These are phyloP conservation scores for Irpex sp. DNA, from an alignment of 1,284 basidiomycete species.

Conservation along the genomic window DNA sequence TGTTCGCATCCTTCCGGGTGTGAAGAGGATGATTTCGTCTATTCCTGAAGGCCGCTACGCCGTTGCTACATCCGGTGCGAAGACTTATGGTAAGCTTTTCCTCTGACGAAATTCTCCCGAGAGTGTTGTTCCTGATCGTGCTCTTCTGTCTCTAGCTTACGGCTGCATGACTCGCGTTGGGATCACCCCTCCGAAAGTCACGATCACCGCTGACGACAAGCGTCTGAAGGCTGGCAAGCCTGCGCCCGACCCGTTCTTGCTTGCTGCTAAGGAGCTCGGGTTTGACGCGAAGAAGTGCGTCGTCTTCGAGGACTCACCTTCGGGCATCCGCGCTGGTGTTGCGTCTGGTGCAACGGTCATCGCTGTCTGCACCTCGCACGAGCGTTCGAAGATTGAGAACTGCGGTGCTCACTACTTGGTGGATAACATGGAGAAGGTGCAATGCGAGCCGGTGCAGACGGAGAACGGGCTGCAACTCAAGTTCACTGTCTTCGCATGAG, in stretches of 20 bases:
- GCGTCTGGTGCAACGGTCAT: slow-evolving; percentile 74
- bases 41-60: slow-evolving; percentile 68
- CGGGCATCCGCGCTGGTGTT: slow-evolving; percentile 70
- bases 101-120: not conserved
- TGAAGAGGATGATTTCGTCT: slow-evolving; percentile 63
- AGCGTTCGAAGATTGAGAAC: slow-evolving; percentile 50
- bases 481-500: slow-evolving; percentile 30
- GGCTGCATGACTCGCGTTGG: slow-evolving; percentile 73
- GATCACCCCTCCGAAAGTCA: slow-evolving; percentile 68
- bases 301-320: slow-evolving; percentile 76
- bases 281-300: slow-evolving; percentile 56
- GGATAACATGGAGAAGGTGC: slow-evolving; percentile 55
- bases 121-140: slow-evolving; percentile 14
- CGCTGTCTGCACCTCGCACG: slow-evolving; percentile 71
- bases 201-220: slow-evolving; percentile 78
- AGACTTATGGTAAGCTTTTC: slow-evolving; percentile 54
- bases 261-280: slow-evolving; percentile 72
- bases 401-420: slow-evolving; percentile 69
- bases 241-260: slow-evolving; percentile 72
- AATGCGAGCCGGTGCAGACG: slow-evolving; percentile 35
- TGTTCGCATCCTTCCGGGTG: slow-evolving; percentile 74
- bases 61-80: slow-evolving; percentile 75
- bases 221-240: slow-evolving; percentile 66
- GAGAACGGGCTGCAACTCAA: slow-evolving; percentile 35
- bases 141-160: slow-evolving; percentile 38